Evolutionary conservation across 495 filamentous ascomycete species (phyloP).

Genomic region (Neurospora pannonica): DNA sequence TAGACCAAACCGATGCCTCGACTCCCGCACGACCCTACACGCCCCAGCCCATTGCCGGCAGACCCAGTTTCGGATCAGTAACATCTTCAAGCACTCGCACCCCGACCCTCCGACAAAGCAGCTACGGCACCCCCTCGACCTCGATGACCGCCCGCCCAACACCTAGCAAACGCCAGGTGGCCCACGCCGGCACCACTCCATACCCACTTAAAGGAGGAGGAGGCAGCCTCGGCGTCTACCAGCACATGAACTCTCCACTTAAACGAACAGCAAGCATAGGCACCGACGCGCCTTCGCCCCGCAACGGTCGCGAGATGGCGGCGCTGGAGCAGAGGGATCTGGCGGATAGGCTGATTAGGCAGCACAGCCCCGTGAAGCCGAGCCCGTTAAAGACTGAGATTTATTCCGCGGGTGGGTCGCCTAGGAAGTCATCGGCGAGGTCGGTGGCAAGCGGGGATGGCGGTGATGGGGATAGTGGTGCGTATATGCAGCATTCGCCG

Average conservation of each 20-base stretch:
- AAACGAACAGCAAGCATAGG: conserved; percentile 40
- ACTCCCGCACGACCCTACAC: background rate
- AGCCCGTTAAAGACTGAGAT: background rate
- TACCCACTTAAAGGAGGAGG: conserved; percentile 29
- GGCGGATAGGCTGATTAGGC: conserved; percentile 19
- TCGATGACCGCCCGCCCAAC: background rate
- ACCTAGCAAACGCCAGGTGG: background rate
- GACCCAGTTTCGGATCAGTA: conserved; percentile 12
- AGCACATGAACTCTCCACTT: conserved; percentile 71
- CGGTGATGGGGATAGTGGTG: background rate
- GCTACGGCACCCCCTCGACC: conserved; percentile 6
- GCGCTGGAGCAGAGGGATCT: conserved; percentile 34
- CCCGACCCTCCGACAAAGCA: conserved; percentile 2
- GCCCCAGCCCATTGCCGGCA: background rate
- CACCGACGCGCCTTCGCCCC: conserved; percentile 28
- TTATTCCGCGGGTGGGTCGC: background rate
- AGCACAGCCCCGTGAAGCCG: conserved; percentile 20
- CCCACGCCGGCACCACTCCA: conserved; percentile 4
- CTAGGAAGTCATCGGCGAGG: background rate
- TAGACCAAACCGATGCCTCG: background rate
- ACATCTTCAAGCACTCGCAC: conserved; percentile 14
- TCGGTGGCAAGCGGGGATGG: background rate
- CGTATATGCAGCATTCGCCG: conserved; percentile 10
- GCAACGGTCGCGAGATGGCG: conserved; percentile 46
- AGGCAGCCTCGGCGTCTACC: conserved; percentile 71